Evolutionary conservation across 495 filamentous ascomycete genomes (phyloP).

Genomic region (Sphaerosporella brunnea): DNA sequence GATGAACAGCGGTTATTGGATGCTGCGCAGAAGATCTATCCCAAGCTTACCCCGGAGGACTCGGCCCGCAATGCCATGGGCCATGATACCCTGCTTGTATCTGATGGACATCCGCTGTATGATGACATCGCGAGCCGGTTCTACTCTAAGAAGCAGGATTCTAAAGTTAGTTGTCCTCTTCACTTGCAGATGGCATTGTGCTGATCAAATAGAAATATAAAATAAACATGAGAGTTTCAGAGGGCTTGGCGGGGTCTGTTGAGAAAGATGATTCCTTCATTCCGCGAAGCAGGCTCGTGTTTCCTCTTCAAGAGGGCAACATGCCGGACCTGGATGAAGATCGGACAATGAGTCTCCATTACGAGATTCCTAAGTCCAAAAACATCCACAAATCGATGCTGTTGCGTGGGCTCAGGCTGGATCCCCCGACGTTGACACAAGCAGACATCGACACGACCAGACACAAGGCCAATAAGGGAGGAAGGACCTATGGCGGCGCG

Average conservation of each 20-base stretch:
- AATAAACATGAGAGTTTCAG: slow-evolving; percentile 53
- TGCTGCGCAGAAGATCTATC: slow-evolving; percentile 71
- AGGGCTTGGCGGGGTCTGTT: slow-evolving; percentile 61
- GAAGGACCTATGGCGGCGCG: slow-evolving; percentile 46
- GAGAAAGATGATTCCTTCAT: slow-evolving; percentile 66
- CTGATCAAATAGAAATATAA: slow-evolving; percentile 34
- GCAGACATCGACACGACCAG: slow-evolving; percentile 54
- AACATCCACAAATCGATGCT: slow-evolving; percentile 86
- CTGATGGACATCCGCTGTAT: slow-evolving; percentile 63
- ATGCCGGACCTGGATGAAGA: slow-evolving; percentile 71
- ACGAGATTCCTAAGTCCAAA: slow-evolving; percentile 54
- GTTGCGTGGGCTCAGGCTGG: slow-evolving; percentile 60
- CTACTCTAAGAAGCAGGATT: slow-evolving; percentile 72
- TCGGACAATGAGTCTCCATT: slow-evolving; percentile 68
- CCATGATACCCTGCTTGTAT: slow-evolving; percentile 64
- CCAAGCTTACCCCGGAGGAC: slow-evolving; percentile 61
- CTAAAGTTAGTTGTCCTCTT: slow-evolving; percentile 23
- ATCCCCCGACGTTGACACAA: slow-evolving; percentile 48
- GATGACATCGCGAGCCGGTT: slow-evolving; percentile 63
- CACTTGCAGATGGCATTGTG: background rate
- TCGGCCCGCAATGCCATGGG: slow-evolving; percentile 60
- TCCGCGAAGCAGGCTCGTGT: slow-evolving; percentile 49
- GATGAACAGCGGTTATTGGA: slow-evolving; percentile 71
- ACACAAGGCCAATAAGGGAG: slow-evolving; percentile 39
- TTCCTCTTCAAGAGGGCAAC: slow-evolving; percentile 42